A percentile compares a stretch with the other conserved stretches of the same genome.
These are phyloP conservation scores for Aspergillus neotritici DNA, from an alignment of 2,329 filamentous ascomycete genomes.

Conservation along the genomic window DNA sequence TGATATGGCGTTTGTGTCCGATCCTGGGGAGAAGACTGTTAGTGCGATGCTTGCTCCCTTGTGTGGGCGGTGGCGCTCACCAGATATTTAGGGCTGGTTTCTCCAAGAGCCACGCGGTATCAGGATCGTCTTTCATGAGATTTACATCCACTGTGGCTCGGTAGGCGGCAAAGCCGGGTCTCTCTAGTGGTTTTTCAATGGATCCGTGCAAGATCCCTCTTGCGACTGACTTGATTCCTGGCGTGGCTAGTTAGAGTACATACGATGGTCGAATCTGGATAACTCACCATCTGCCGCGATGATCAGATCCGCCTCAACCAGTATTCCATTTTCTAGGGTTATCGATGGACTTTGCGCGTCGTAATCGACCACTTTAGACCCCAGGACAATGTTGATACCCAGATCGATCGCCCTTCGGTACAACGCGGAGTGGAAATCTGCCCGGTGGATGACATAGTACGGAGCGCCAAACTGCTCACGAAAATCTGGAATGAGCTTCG, in stretches of 20 bases:
- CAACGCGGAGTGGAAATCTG: constrained; percentile 39
- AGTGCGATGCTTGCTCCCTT: not conserved
- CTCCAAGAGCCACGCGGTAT: constrained; percentile 37
- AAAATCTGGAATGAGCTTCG: constrained; percentile 27
- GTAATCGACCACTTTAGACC: constrained; percentile 11
- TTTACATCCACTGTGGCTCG: constrained; percentile 37
- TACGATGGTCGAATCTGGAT: not conserved
- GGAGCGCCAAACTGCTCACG: constrained; percentile 30
- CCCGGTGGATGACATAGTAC: constrained; percentile 47
- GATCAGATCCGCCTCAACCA: constrained; percentile 12
- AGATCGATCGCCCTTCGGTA: constrained; percentile 11
- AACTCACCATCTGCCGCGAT: constrained; percentile 18
- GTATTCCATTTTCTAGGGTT: constrained; percentile 5
- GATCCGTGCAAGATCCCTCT: constrained; percentile 6
- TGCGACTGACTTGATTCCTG: constrained; percentile 20
- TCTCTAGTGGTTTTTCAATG: constrained; percentile 2
- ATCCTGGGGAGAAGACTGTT: constrained; percentile 9
- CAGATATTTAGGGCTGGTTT: constrained; percentile 38
- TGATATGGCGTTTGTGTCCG: constrained; percentile 36
- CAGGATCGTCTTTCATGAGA: constrained; percentile 33
- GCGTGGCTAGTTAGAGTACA: not conserved
- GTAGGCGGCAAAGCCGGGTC: constrained; percentile 39
- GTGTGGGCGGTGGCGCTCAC: constrained; percentile 16
- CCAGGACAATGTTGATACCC: constrained; percentile 14
- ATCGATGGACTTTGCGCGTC: constrained; percentile 7